A percentile compares a stretch with the other conserved stretches of the same genome.
These are phyloP conservation scores for Neonectria ditissima DNA, from an alignment of 2,329 filamentous ascomycete species.

Conservation along the genomic window DNA sequence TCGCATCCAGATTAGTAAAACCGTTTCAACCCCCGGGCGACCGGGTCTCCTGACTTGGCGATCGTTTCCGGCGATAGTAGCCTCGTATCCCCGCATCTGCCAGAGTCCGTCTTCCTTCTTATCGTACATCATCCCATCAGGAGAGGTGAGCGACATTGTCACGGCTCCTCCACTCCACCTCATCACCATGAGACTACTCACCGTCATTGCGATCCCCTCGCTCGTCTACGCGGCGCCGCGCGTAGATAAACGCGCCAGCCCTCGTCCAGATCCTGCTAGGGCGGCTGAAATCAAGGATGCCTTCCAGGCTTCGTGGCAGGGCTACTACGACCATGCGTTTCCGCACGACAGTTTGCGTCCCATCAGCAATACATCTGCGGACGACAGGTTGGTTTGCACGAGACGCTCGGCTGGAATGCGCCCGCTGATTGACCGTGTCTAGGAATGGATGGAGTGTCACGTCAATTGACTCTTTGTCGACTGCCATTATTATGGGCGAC, in stretches of 20 bases:
- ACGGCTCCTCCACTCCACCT: not conserved
- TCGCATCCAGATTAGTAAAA: not conserved
- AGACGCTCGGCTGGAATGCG: slow-evolving; percentile 63
- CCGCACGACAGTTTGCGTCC: slow-evolving; percentile 82
- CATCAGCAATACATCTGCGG: slow-evolving; percentile 70
- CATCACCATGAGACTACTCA: slow-evolving; percentile 17
- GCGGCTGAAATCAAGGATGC: slow-evolving; percentile 74
- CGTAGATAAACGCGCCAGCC: not conserved
- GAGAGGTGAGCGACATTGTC: not conserved
- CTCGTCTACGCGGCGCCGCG: not conserved
- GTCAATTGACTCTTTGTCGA: slow-evolving; percentile 83
- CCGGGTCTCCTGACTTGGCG: not conserved
- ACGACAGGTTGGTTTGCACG: slow-evolving; percentile 70
- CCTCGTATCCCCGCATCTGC: not conserved
- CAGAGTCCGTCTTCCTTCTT: not conserved
- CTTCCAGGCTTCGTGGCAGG: slow-evolving; percentile 78
- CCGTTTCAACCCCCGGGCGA: not conserved
- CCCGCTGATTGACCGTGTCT: slow-evolving; percentile 50
- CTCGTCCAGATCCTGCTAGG: slow-evolving; percentile 53
- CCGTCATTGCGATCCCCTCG: slow-evolving; percentile 8
- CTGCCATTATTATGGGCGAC: slow-evolving; percentile 81
- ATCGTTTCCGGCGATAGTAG: not conserved
- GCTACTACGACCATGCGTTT: slow-evolving; percentile 80
- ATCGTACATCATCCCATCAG: not conserved
- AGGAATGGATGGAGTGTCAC: slow-evolving; percentile 90